phyloP scores from a whole-genome alignment of 495 filamentous ascomycete species.

The Tetracladium setigerum region DNA sequence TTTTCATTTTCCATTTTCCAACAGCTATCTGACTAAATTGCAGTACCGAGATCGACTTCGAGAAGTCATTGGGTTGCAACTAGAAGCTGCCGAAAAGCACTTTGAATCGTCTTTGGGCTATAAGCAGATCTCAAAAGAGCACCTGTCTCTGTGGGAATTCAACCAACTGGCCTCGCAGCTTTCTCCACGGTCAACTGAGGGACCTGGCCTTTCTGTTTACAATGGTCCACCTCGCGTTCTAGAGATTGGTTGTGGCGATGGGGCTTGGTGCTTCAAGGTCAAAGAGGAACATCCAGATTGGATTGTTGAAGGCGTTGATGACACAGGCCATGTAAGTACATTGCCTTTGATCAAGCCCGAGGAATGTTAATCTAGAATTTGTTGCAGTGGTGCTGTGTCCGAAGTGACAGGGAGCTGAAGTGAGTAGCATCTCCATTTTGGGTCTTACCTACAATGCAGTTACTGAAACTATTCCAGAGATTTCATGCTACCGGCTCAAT shows the following conservation, averaged over 20 bases:
- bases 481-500: constrained; percentile 6
- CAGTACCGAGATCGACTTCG: constrained; percentile 12
- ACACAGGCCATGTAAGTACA: constrained; percentile 8
- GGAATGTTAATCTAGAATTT: too few species aligned
- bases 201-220: constrained; percentile 2
- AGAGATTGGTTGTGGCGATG: constrained; percentile 22
- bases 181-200: background rate
- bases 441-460: too few species aligned
- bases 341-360: too few species aligned
- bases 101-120: background rate
- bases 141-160: constrained; percentile 13
- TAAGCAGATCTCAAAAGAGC: background rate
- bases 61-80: constrained; percentile 9
- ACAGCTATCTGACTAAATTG: background rate
- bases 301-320: constrained; percentile 23
- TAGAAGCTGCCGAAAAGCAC: constrained; percentile 1
- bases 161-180: background rate
- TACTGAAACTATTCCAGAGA: constrained; percentile 5
- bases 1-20: background rate
- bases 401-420: constrained; percentile 2
- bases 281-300: constrained; percentile 18
- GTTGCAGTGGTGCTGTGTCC: constrained; percentile 8
- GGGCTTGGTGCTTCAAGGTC: constrained; percentile 17
- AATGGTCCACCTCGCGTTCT: constrained; percentile 13
- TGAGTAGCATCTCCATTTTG: constrained; percentile 1